Base-by-base conservation (phyloP, 75 land plant genomes). In the Isoetes taiwanensis region DNA sequence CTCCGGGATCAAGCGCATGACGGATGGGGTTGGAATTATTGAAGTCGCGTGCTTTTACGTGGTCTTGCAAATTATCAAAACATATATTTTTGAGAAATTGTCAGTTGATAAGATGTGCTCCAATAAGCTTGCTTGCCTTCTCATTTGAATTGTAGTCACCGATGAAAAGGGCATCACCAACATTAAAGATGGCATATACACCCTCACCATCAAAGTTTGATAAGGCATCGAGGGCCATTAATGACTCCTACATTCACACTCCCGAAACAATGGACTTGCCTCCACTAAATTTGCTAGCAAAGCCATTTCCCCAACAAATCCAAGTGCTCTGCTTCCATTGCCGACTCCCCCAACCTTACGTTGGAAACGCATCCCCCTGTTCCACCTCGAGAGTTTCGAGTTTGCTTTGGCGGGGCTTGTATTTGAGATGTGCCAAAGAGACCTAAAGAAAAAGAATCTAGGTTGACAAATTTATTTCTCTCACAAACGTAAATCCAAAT, bases 261-360 rank as follows among this genome's bases (percentile, higher is more conserved):
- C n/a, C n/a, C n/a, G n/a, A n/a, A n/a, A n/a, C n/a, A n/a, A n/a
- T n/a, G n/a, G n/a, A n/a, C n/a, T n/a, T 80, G 40, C 65, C 54
- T 28, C 41, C 61, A 6, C 86, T 83, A 43, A 28, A 58, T 62
- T 61, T 67, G 54, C 71, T 62, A 58, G 75, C 74, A n/a, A 59
- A 68, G n/a, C 95, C 95, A 65, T 87, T 87, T 0, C 85, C 89
- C 97, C 95, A 32, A 74, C 95, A 75, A 91, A 87, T 32, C 82
- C 68, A 35, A 91, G 73, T 0, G 80, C 72, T 26, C 79, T 57
- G 38, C 76, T 73, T 8, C 95, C 95, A 63, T 86, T 87, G n/a
- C 80, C 78, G 17, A 74, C 65, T 19, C 88, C 88, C 24, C n/a
- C 40, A 64, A 57, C 65, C 76, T 76, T 5, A 76, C 88, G 29